Percentiles rank a stretch among this genome's conserved stretches.
phyloP scores from a whole-genome alignment of 139 green algal genomes.

The Coelastrella sp. region DNA sequence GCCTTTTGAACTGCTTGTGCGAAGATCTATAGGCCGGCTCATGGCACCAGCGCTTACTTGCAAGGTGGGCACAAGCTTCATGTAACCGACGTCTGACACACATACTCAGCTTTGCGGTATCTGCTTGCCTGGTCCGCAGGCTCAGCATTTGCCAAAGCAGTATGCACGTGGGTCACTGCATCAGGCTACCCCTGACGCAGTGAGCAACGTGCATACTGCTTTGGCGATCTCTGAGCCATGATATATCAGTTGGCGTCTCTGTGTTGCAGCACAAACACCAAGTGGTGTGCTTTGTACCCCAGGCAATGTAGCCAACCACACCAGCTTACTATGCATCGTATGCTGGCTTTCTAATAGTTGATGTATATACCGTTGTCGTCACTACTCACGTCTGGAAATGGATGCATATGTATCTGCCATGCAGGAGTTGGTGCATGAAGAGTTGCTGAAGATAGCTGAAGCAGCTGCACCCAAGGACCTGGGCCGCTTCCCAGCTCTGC shows the following conservation, averaged over 20 bases:
- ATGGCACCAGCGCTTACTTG: slow-evolving; percentile 79
- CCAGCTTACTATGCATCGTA: too few relatives aligned
- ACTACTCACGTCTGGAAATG: neutral
- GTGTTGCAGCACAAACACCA: too few relatives aligned
- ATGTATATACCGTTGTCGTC: too few relatives aligned
- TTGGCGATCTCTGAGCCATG: too few relatives aligned
- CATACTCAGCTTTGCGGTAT: neutral
- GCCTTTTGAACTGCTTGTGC: slow-evolving; percentile 95
- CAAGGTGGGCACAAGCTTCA: slow-evolving; percentile 42
- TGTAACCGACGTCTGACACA: neutral
- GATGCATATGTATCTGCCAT: neutral
- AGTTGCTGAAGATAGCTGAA: slow-evolving; percentile 89
- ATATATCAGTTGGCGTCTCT: too few relatives aligned
- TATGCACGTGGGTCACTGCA: too few relatives aligned
- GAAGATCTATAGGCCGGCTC: slow-evolving; percentile 81
- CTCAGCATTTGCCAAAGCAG: neutral
- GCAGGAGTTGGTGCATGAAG: slow-evolving; percentile 70
- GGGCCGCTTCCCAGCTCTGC: slow-evolving; percentile 68
- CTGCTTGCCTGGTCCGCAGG: neutral
- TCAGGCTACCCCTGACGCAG: too few relatives aligned
- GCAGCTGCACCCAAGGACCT: slow-evolving; percentile 81
- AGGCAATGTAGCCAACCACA: too few relatives aligned
- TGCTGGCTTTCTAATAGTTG: too few relatives aligned
- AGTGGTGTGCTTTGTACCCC: too few relatives aligned
- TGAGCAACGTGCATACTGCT: too few relatives aligned